These are phyloP conservation scores for Solanum medicagineum DNA, from an alignment of 257 asterid genomes.

Conservation along the genomic window DNA sequence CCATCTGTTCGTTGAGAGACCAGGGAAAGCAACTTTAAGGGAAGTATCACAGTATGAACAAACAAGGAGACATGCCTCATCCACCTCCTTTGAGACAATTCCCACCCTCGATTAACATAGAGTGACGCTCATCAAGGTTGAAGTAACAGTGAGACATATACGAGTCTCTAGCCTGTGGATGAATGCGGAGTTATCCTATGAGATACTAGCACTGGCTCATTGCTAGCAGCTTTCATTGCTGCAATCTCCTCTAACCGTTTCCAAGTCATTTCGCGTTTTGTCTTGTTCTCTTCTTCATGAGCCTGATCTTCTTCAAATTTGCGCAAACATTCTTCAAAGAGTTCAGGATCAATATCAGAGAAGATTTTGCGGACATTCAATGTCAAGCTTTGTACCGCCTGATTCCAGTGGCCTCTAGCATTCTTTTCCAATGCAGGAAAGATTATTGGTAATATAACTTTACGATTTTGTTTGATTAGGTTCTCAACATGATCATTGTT, in stretches of 20 bases:
- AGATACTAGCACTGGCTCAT: conserved; percentile 47
- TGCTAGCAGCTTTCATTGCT: conserved; percentile 41
- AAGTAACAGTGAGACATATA: neutral
- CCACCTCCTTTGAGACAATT: neutral
- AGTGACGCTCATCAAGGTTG: neutral
- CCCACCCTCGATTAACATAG: neutral
- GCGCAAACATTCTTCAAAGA: conserved; percentile 63
- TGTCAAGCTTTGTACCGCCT: conserved; percentile 76
- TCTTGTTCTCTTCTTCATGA: conserved; percentile 33
- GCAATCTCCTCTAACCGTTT: conserved; percentile 63
- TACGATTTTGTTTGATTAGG: conserved; percentile 80
- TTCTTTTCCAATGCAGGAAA: conserved; percentile 70
- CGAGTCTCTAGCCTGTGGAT: conserved; percentile 20
- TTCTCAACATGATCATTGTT: conserved; percentile 80
- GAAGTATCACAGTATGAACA: neutral
- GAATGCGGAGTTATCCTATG: conserved; percentile 11
- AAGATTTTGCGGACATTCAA: conserved; percentile 80
- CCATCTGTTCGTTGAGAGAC: conserved; percentile 1
- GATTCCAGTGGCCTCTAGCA: conserved; percentile 79
- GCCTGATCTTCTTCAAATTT: conserved; percentile 69
- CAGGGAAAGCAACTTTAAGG: neutral
- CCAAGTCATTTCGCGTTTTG: conserved; percentile 62
- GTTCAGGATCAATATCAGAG: conserved; percentile 59
- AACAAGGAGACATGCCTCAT: neutral
- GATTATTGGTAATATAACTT: conserved; percentile 62